Conservation (phyloP, 2,329 filamentous ascomycete species). For the Fusarium armeniacum region DNA sequence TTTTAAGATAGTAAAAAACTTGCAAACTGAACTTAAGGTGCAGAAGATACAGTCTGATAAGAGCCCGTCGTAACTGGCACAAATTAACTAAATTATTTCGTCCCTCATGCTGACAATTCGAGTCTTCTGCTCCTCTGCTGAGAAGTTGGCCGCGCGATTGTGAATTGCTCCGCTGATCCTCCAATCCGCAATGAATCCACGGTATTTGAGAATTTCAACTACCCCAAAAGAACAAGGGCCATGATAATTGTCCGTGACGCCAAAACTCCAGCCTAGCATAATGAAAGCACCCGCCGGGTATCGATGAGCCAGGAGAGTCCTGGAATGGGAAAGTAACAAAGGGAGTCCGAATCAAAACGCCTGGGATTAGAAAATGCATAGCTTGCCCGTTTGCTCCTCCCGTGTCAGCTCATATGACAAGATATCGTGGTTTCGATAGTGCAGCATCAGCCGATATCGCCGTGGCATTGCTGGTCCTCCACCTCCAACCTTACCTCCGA, state of each 20-base stretch:
- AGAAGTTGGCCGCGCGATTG: background rate
- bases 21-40: background rate
- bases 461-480: constrained; percentile 52
- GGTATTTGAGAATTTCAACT: background rate
- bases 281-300: constrained; percentile 34
- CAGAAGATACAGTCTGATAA: background rate
- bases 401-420: constrained; percentile 76
- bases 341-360: constrained; percentile 16
- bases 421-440: constrained; percentile 78
- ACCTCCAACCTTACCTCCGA: constrained; percentile 40
- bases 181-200: constrained; percentile 7
- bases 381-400: constrained; percentile 54
- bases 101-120: background rate
- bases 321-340: constrained; percentile 8
- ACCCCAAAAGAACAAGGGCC: constrained; percentile 5
- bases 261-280: constrained; percentile 19
- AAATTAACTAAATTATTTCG: background rate
- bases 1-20: background rate
- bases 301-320: constrained; percentile 34
- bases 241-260: constrained; percentile 15
- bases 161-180: background rate
- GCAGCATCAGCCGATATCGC: constrained; percentile 77
- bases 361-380: constrained; percentile 54
- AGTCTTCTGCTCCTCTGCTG: background rate
- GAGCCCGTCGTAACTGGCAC: background rate